phyloP scores from a whole-genome alignment of 768 basidiomycete genomes.

The Lepiota subincarnata region DNA sequence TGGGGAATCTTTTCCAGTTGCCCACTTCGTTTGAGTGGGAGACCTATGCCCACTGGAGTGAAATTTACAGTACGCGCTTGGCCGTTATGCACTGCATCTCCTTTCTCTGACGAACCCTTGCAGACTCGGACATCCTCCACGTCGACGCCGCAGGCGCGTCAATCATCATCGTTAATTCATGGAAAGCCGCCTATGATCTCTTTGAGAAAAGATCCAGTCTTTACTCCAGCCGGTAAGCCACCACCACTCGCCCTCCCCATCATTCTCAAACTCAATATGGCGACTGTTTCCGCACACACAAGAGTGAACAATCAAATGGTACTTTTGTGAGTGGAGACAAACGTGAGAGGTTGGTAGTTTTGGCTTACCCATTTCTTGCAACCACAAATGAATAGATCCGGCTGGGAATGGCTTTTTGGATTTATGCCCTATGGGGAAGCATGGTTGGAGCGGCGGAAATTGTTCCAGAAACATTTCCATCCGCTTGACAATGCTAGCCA shows the following conservation, averaged over 20 bases:
- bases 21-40: conserved; percentile 32
- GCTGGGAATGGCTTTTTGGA: conserved; percentile 16
- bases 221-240: conserved; percentile 28
- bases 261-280: neutral
- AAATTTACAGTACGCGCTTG: conserved; percentile 28
- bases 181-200: conserved; percentile 31
- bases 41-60: conserved; percentile 35
- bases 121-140: conserved; percentile 25
- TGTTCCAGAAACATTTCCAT: conserved; percentile 49
- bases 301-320: conserved; percentile 11
- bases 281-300: neutral
- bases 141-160: conserved; percentile 19
- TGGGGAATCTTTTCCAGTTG: conserved; percentile 38
- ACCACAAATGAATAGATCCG: conserved; percentile 2
- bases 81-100: too few species aligned
- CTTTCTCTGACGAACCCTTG: neutral
- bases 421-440: conserved; percentile 18
- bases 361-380: neutral
- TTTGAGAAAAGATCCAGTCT: conserved; percentile 35
- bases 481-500: conserved; percentile 34
- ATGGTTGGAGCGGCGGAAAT: conserved; percentile 16
- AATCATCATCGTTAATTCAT: conserved; percentile 27
- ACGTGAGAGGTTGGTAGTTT: neutral
- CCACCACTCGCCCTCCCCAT: neutral
- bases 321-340: conserved; percentile 1